A percentile compares a stretch with the other conserved stretches of the same genome.
phyloP scores from a whole-genome alignment of 2,329 filamentous ascomycete genomes.

The Colletotrichum musicola region DNA sequence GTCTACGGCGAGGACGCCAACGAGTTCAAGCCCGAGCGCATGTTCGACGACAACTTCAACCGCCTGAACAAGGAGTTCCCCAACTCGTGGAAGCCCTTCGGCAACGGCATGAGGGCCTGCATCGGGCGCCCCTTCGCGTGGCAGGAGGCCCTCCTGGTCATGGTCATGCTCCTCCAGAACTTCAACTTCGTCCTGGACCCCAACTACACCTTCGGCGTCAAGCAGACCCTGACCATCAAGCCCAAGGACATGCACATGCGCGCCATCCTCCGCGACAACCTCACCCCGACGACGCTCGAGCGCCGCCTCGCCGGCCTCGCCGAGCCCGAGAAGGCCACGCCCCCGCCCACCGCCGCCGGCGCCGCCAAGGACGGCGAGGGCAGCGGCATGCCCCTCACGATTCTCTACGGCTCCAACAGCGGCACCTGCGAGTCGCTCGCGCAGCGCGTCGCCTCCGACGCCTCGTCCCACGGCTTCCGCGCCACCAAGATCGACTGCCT shows the following conservation, averaged over 20 bases:
- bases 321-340: slow-evolving; percentile 13
- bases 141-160: slow-evolving; percentile 63
- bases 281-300: slow-evolving; percentile 58
- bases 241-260: slow-evolving; percentile 71
- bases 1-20: slow-evolving; percentile 69
- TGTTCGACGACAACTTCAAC: slow-evolving; percentile 66
- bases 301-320: slow-evolving; percentile 54
- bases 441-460: slow-evolving; percentile 68
- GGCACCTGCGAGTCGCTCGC: slow-evolving; percentile 78
- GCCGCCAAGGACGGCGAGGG: slow-evolving; percentile 35
- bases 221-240: slow-evolving; percentile 70
- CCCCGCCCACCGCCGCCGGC: slow-evolving; percentile 3
- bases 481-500: slow-evolving; percentile 64
- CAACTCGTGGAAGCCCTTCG: slow-evolving; percentile 65
- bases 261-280: slow-evolving; percentile 62
- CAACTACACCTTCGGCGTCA: slow-evolving; percentile 63
- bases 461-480: slow-evolving; percentile 66
- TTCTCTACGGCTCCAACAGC: slow-evolving; percentile 78
- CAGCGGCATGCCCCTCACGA: slow-evolving; percentile 60
- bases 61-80: slow-evolving; percentile 49
- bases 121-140: slow-evolving; percentile 67
- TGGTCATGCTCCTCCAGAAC: slow-evolving; percentile 72
- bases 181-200: slow-evolving; percentile 75
- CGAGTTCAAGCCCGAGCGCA: slow-evolving; percentile 71
- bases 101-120: slow-evolving; percentile 64